Base-by-base conservation (phyloP, 805 yeast species). In the Yamadazyma laniorum region DNA sequence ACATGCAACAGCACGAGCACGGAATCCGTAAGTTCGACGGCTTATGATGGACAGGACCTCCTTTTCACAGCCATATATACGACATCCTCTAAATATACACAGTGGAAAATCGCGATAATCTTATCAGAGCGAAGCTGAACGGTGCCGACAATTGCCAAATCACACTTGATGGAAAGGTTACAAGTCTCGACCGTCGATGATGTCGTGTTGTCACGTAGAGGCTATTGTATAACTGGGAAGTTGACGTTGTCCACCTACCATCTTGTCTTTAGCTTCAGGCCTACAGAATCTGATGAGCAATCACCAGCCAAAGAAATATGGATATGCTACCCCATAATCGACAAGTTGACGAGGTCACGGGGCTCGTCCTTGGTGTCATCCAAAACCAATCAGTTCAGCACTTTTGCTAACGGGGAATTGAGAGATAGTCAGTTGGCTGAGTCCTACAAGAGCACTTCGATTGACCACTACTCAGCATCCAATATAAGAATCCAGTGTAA, bases 321-420 rank as follows among this genome's bases (percentile, higher is more conserved):
- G 99, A 74, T 88, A 21, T 84, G 95, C 42, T 91, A 88, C 59
- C 96, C 97, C 1, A 77, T 89, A 45, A 80, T 90, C 22, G 82
- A 78, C 33, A 70, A 32, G 27, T 78, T 83, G 1, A 75, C 74
- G 48, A 72, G 77, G 56, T 65, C 75, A 44, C 59, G 75, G 45
- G 80, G 90, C 45, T 58, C 83, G 37, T 65, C 80, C 47, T 51
- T 65, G 60, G 37, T 56, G n/a, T 49, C 44, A 9, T 48, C 39
- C 15, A 45, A 39, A 17, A 40, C 34, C 11, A 46, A 46, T 23
- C 43, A 18, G 18, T 34, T 43, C 7, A 25, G 25, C 11, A 5
- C 31, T 9, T 6, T n/a, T n/a, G 18, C 13, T 6, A n/a, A 15
- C 22, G 33, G 25, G 3, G 39, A 32, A 15, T 27, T 23, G 19